Evolutionary conservation across 208 protist genomes (phyloP).

Genomic region (Jaenimonas drosophilae): DNA sequence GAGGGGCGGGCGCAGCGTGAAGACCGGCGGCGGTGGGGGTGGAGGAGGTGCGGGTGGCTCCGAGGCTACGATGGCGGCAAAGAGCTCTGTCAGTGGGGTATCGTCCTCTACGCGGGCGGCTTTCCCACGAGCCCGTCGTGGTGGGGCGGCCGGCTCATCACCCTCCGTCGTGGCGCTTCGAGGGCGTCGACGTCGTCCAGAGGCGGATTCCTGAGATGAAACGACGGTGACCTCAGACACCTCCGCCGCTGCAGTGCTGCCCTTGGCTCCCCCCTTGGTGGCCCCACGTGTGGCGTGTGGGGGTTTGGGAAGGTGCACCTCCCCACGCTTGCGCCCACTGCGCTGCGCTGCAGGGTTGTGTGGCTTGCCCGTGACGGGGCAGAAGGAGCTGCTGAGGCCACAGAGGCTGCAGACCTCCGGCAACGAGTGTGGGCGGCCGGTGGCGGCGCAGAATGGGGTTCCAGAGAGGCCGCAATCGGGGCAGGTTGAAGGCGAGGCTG

Average conservation of each 20-base stretch:
- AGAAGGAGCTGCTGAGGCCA: slow-evolving; percentile 49
- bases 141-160: neutral
- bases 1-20: slow-evolving; percentile 2
- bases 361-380: slow-evolving; percentile 44
- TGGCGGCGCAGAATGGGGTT: slow-evolving; percentile 51
- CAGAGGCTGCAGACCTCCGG: slow-evolving; percentile 25
- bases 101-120: slow-evolving; percentile 3
- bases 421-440: slow-evolving; percentile 29
- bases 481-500: slow-evolving; percentile 10
- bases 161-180: neutral
- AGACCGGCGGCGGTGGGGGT: neutral
- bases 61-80: too few species aligned
- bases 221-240: neutral
- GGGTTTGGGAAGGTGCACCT: slow-evolving; percentile 32
- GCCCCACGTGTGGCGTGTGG: slow-evolving; percentile 4
- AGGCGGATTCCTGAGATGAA: neutral
- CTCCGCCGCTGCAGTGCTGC: neutral
- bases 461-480: slow-evolving; percentile 38
- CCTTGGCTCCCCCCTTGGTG: neutral
- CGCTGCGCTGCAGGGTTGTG: slow-evolving; percentile 22
- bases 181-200: neutral
- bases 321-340: slow-evolving; percentile 22
- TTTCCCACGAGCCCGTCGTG: neutral
- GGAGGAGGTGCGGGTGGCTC: slow-evolving; percentile 2
- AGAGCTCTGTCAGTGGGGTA: slow-evolving; percentile 2